Base-by-base conservation (phyloP, 2,329 filamentous ascomycete genomes). In the Juglanconis juglandina region DNA sequence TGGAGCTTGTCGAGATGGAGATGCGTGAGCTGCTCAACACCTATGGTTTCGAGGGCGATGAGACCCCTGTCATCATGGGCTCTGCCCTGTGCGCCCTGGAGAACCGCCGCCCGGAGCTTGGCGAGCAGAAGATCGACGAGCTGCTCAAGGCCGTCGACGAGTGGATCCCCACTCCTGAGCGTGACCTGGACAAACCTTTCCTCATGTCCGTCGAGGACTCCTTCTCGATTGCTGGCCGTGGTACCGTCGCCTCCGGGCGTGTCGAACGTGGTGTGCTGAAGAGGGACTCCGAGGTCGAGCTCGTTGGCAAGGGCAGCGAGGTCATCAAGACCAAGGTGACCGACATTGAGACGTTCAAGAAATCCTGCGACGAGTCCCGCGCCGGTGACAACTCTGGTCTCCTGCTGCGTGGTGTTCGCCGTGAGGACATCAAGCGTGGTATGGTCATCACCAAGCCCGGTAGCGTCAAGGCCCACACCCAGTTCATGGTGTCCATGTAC, bases 1-100 rank as follows among this genome's bases (percentile, higher is more conserved):
- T 99, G 87, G 95, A 99, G 82, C 91, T 99, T 62, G 95, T 99
- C 75, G 95, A 99, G 86, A 96, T 99, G 90, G 95, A 99, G 83
- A 99, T 99, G 95, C 92, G 95, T 73, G 95, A 99, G 81, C 88
- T 99, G 59, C 89, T 99, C 63, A 86, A 73, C 71, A 89, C 87
- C 69, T 99, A 99, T 78, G 93, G 92, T 64, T 99, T 99, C 76
- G 95, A 99, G 79, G 95, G 95, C 69, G 96, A 99, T 71, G 91
- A 98, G 59, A 99, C 95, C 55, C 95, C 95, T 65, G 96, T 99
- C 76, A 84, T 99, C 77, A 90, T 99, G 83, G 95, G 95, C 65
- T 99, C 95, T 69, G 95, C 95, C 67, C 89, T 99, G 54, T 96
- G 92, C 81, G 93, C 95, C 56, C 83, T 99, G 55, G 92, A 99